Percentiles rank a stretch among this genome's conserved stretches.
Evolutionary conservation across 192 early-diverging fungal species (phyloP).

Genomic region (Coemansia sp.): DNA sequence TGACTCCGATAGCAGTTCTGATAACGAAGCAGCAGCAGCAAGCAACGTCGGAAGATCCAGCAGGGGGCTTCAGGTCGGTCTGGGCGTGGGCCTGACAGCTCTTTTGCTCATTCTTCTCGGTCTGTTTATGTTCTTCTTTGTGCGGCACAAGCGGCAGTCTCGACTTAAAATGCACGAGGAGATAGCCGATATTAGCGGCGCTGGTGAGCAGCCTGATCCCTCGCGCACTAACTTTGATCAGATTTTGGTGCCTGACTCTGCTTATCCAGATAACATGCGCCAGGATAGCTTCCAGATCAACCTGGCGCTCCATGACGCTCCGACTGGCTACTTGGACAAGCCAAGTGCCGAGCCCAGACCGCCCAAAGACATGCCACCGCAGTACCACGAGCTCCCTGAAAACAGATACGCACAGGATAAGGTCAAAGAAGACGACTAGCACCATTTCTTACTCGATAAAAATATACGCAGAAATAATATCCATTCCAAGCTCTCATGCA

Average conservation of each 20-base stretch:
- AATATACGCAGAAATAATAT: neutral
- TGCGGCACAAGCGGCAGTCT: neutral
- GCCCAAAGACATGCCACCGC: neutral
- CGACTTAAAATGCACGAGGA: neutral
- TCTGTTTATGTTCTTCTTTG: neutral
- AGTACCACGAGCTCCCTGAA: constrained; percentile 6
- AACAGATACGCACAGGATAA: neutral
- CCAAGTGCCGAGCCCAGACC: neutral
- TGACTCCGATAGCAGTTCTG: neutral
- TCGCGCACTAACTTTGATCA: neutral
- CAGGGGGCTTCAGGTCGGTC: neutral
- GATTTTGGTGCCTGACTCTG: neutral
- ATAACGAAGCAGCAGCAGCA: neutral
- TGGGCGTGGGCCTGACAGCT: neutral
- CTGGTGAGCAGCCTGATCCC: neutral
- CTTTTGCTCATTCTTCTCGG: neutral
- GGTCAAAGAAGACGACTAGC: neutral
- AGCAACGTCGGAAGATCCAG: neutral
- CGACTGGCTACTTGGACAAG: neutral
- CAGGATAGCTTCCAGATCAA: neutral
- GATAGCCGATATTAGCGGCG: neutral
- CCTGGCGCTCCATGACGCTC: neutral
- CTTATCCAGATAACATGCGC: neutral
- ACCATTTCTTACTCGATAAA: neutral
- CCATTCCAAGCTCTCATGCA: neutral